Evolutionary conservation across 106 monocot genomes (phyloP).

Genomic region (Dendrobium officinale): DNA sequence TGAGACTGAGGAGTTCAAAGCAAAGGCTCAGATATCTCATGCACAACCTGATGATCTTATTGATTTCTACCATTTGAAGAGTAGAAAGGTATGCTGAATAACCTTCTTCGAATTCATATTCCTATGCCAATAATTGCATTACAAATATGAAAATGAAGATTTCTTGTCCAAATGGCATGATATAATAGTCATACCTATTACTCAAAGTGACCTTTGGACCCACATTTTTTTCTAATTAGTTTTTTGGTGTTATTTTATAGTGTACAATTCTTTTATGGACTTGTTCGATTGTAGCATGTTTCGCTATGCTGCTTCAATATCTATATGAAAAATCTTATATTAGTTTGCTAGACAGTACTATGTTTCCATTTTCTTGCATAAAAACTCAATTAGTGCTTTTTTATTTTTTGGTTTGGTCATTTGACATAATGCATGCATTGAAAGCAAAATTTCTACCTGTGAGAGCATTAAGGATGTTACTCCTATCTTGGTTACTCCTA

Average conservation of each 20-base stretch:
- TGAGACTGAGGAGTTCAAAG: constrained; percentile 77
- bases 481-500: not conserved
- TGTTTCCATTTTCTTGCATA: not conserved
- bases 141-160: not conserved
- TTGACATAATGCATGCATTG: not conserved
- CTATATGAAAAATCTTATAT: not conserved
- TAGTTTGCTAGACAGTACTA: too few species aligned
- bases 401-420: not conserved
- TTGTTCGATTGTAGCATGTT: not conserved
- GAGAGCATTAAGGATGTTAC: not conserved
- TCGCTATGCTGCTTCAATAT: not conserved
- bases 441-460: not conserved
- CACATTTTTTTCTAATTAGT: not conserved
- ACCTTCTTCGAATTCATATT: not conserved
- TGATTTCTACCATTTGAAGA: constrained; percentile 95
- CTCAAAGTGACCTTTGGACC: not conserved
- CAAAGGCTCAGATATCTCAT: constrained; percentile 67
- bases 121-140: not conserved
- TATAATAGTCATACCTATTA: not conserved
- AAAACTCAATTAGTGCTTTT: not conserved
- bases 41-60: constrained; percentile 96
- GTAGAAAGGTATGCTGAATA: constrained; percentile 52
- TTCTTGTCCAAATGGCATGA: not conserved
- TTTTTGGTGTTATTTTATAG: not conserved
- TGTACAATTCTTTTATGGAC: not conserved